Evolutionary conservation across 2,329 filamentous ascomycete species (phyloP), one percentile per base, ranked within the genome.

Genomic region (Penicillium sp.): DNA sequence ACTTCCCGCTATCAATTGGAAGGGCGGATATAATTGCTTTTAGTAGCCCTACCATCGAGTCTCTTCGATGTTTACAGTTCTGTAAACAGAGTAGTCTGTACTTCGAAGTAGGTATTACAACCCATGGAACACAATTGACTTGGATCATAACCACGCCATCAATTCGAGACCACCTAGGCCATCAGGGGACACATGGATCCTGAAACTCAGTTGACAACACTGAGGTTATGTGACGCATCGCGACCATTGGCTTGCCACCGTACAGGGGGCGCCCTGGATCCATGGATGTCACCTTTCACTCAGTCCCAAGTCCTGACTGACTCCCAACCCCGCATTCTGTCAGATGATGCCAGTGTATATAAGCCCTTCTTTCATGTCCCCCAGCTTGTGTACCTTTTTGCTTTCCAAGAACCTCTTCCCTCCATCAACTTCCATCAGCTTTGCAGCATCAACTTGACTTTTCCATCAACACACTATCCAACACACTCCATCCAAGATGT

Each of bases 301-400:
- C 45, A 50, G 54, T 58, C 42, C 40, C 48, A 43, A 54, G 57
- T 58, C 47, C 40, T 55, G 15, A 54, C 29, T 57, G 43, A 54
- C 55, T 42, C 50, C 27, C n/a, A 61, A 66, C 65, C 65, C 65
- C 65, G 65, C 65, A 65, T 62, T 56, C 23, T 40, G 62, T 67
- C 65, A 67, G 60, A 61, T 67, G 63, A 67, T 57, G 15, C 25
- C 38, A 17, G 29, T 15, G n/a, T 65, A 65, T 66, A 66, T 63
- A 67, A 58, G 33, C 6, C 6, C 35, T 54, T 27, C n/a, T 40
- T 17, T 10, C 19, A 33, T 54, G 21, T 25, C 31, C 21, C 12
- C n/a, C 6, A 33, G 13, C 19, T 10, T 48, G 23, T 40, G 12
- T 40, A 29, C 31, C 17, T 53, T 9, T 41, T 15, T 56, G 45